Percentiles rank a stretch among this genome's conserved stretches.
These are phyloP conservation scores for Coemansia sp. DNA, from an alignment of 192 early-diverging fungal genomes.

Conservation along the genomic window DNA sequence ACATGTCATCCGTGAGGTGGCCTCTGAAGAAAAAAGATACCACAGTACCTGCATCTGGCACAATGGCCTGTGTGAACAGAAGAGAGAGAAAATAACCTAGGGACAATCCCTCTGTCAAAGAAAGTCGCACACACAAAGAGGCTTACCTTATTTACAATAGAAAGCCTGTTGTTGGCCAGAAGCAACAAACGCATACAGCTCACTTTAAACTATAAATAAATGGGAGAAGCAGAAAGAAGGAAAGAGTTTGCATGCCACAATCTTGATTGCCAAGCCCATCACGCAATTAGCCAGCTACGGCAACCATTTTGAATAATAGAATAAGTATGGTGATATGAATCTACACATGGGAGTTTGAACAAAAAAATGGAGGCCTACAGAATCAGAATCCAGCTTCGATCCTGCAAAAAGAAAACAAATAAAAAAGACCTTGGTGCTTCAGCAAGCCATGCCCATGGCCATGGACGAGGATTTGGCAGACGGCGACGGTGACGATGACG, in stretches of 20 bases:
- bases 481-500: constrained; percentile 9
- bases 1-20: not conserved
- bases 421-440: not conserved
- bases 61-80: not conserved
- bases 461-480: constrained; percentile 9
- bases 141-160: not conserved
- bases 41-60: not conserved
- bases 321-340: too few relatives aligned
- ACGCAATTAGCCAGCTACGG: too few relatives aligned
- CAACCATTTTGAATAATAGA: too few relatives aligned
- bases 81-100: not conserved
- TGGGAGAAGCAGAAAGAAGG: not conserved
- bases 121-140: not conserved
- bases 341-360: too few relatives aligned
- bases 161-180: not conserved
- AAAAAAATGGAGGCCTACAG: too few relatives aligned
- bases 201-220: too few relatives aligned
- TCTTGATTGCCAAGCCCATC: too few relatives aligned
- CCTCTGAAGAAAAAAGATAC: not conserved
- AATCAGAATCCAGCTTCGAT: too few relatives aligned
- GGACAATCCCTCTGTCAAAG: not conserved
- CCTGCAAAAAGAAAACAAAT: not conserved
- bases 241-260: too few relatives aligned
- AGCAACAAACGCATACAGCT: constrained; percentile 3
- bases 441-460: constrained; percentile 27